Evolutionary conservation across 805 yeast genomes (phyloP).

Genomic region (Sugiyamaella boreocaroliniensis): DNA sequence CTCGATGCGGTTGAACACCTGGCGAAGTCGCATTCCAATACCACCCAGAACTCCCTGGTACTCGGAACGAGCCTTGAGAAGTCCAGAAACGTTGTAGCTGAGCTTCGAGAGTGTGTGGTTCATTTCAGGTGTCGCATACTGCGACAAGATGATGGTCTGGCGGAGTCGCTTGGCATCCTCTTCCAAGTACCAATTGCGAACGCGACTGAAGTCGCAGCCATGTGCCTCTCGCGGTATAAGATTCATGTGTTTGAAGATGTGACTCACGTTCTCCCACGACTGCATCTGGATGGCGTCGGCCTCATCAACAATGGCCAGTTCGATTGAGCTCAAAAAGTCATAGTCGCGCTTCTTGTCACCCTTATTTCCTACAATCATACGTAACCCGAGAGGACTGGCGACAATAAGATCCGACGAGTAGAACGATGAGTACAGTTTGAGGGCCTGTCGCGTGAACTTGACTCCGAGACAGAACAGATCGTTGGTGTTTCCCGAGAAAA

Average conservation of each 20-base stretch:
- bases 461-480: slow-evolving; percentile 90
- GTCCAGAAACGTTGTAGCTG: slow-evolving; percentile 34
- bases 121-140: slow-evolving; percentile 72
- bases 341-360: slow-evolving; percentile 50
- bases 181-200: slow-evolving; percentile 88
- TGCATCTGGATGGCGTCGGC: slow-evolving; percentile 86
- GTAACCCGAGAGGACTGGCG: slow-evolving; percentile 88
- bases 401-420: slow-evolving; percentile 78
- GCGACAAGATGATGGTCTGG: slow-evolving; percentile 73
- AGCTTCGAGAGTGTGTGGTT: slow-evolving; percentile 46
- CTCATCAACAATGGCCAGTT: slow-evolving; percentile 71
- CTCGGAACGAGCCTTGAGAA: slow-evolving; percentile 34
- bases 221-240: slow-evolving; percentile 71
- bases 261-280: slow-evolving; percentile 78
- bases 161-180: slow-evolving; percentile 67
- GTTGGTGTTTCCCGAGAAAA: slow-evolving; percentile 82
- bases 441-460: slow-evolving; percentile 79
- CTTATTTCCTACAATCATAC: slow-evolving; percentile 66
- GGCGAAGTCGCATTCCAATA: slow-evolving; percentile 54
- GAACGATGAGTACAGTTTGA: slow-evolving; percentile 78
- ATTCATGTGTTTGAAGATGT: slow-evolving; percentile 63
- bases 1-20: slow-evolving; percentile 61
- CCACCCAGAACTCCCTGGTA: slow-evolving; percentile 53
- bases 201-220: slow-evolving; percentile 83
- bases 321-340: slow-evolving; percentile 86